phyloP scores from a whole-genome alignment of 2,329 filamentous ascomycete genomes.

The Pyrenochaeta sp. region DNA sequence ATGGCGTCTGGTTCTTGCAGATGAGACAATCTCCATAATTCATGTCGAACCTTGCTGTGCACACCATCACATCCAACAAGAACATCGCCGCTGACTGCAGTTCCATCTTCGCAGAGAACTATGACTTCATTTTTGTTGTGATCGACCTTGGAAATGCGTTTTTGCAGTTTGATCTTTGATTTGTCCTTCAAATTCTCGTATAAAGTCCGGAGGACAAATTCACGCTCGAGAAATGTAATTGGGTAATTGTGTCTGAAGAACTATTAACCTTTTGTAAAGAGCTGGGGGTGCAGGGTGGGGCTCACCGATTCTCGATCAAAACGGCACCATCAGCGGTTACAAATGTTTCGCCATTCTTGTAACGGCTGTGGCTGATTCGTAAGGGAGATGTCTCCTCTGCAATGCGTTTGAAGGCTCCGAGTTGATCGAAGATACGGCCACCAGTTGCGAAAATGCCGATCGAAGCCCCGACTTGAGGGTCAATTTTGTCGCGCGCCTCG shows the following conservation, averaged over 20 bases:
- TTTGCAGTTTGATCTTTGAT: conserved; percentile 9
- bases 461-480: conserved; percentile 20
- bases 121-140: conserved; percentile 10
- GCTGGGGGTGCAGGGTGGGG: background rate
- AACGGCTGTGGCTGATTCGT: conserved; percentile 1
- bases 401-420: conserved; percentile 12
- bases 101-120: conserved; percentile 15
- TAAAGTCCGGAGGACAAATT: conserved; percentile 13
- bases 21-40: conserved; percentile 17
- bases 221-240: conserved; percentile 16
- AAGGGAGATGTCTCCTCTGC: conserved; percentile 1
- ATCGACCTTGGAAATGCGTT: conserved; percentile 14
- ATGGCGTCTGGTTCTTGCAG: conserved; percentile 6
- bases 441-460: conserved; percentile 23
- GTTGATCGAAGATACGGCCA: conserved; percentile 22
- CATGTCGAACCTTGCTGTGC: conserved; percentile 15
- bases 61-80: conserved; percentile 24
- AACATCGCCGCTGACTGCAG: conserved; percentile 9
- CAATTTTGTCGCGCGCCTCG: conserved; percentile 16
- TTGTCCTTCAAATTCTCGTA: conserved; percentile 23
- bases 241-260: conserved; percentile 12
- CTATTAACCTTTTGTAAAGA: background rate
- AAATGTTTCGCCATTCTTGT: background rate
- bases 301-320: conserved; percentile 3
- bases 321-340: background rate